phyloP scores from a whole-genome alignment of 73 alveolate species.

The Symbiodinium pilosum region DNA sequence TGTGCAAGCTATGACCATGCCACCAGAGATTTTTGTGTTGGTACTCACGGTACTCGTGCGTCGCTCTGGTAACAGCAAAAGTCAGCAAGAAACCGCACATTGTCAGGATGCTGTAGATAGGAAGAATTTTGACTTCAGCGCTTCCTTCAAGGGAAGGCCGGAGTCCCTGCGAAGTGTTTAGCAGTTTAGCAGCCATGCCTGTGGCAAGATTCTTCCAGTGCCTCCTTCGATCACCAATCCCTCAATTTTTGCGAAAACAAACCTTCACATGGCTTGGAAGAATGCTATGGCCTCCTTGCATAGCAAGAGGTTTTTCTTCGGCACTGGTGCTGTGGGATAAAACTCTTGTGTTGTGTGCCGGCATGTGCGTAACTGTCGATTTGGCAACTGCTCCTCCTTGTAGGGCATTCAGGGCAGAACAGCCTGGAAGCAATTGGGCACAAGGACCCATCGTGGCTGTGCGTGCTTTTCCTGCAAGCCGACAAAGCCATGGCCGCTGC shows the following conservation, averaged over 20 bases:
- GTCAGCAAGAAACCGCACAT: no score
- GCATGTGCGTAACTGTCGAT: not conserved
- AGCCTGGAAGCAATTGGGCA: no score
- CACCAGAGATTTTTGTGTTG: not conserved
- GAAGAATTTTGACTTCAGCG: not conserved
- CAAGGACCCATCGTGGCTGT: no score
- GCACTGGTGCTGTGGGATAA: not conserved
- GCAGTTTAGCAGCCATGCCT: not conserved
- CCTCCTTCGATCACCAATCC: no score
- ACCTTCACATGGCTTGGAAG: not conserved
- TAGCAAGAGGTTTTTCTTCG: not conserved
- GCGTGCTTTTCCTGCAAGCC: no score
- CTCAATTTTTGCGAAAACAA: not conserved
- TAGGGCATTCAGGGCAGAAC: no score
- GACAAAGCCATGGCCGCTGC: not conserved
- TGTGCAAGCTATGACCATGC: not conserved
- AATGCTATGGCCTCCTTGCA: not conserved
- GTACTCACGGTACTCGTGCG: not conserved
- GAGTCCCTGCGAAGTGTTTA: not conserved
- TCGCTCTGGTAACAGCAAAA: no score
- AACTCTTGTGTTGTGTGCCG: not conserved
- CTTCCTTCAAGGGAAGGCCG: not conserved
- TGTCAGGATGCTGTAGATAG: not conserved
- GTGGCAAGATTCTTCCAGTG: not conserved
- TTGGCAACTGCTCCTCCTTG: not conserved